phyloP scores from a whole-genome alignment of 2,329 filamentous ascomycete species.

The Xylariaceae sp. region DNA sequence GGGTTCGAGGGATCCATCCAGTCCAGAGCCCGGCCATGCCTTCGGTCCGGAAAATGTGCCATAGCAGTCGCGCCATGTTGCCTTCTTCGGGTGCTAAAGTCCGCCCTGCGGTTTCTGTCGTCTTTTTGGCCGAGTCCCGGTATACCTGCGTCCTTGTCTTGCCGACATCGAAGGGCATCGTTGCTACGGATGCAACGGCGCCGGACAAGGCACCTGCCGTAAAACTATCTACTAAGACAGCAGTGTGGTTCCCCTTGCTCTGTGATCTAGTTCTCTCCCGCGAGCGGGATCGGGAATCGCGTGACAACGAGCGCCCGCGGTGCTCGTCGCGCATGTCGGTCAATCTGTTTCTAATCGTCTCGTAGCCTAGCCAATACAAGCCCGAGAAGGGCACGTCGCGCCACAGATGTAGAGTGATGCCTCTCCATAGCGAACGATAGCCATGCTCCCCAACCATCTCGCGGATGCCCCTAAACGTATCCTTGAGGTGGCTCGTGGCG shows the following conservation, averaged over 20 bases:
- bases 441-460: conserved; percentile 75
- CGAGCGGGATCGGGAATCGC: conserved; percentile 34
- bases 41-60: conserved; percentile 85
- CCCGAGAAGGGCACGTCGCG: conserved; percentile 95
- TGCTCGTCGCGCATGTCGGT: conserved; percentile 59
- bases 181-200: conserved; percentile 77
- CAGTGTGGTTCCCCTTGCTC: conserved; percentile 62
- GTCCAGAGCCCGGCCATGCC: conserved; percentile 76
- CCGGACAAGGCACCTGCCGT: conserved; percentile 78
- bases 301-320: conserved; percentile 38
- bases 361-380: conserved; percentile 98
- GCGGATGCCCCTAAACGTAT: conserved; percentile 69
- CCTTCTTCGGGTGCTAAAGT: conserved; percentile 61
- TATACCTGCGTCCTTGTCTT: conserved; percentile 92
- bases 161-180: conserved; percentile 94
- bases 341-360: conserved; percentile 67
- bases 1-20: conserved; percentile 83
- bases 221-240: conserved; percentile 85
- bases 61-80: conserved; percentile 76
- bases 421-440: conserved; percentile 81
- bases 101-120: conserved; percentile 25
- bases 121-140: conserved; percentile 44
- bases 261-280: conserved; percentile 50
- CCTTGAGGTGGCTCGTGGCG: conserved; percentile 64
- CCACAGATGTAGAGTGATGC: conserved; percentile 87